These are phyloP conservation scores for Zygosaccharomyces bailii DNA, from an alignment of 805 yeast genomes.

Conservation along the genomic window DNA sequence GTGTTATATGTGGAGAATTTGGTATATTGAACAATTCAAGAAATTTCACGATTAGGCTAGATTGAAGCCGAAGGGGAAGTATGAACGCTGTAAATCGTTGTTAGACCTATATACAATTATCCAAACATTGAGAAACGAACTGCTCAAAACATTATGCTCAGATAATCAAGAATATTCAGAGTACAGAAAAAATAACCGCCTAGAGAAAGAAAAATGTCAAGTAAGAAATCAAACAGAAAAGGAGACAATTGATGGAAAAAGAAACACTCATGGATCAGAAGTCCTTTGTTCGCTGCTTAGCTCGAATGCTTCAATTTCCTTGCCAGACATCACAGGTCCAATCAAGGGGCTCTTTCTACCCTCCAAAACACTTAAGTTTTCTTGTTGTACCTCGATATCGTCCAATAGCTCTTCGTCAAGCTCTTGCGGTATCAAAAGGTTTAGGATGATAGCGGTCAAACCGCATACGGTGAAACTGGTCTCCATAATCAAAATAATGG, in stretches of 20 bases:
- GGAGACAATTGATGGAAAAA: neutral
- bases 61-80: too few species aligned
- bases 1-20: too few species aligned
- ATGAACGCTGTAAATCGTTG: neutral
- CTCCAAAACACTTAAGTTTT: conserved; percentile 25
- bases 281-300: conserved; percentile 5
- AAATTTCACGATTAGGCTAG: neutral
- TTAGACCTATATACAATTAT: neutral
- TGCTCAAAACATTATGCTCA: neutral
- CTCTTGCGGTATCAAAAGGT: conserved; percentile 60
- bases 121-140: neutral
- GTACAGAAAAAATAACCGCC: neutral
- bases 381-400: conserved; percentile 27
- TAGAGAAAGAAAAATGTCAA: neutral
- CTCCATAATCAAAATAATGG: conserved; percentile 66
- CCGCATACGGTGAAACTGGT: conserved; percentile 73
- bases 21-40: too few species aligned
- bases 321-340: conserved; percentile 14
- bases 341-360: conserved; percentile 19
- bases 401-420: conserved; percentile 41
- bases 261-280: neutral
- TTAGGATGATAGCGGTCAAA: conserved; percentile 56
- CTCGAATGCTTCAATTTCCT: conserved; percentile 19
- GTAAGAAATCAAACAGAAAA: neutral
- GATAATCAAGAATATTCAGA: neutral